A percentile compares a stretch with the other conserved stretches of the same genome.
Conservation (phyloP, 345 rosid genomes). For the Corchorus olitorius region DNA sequence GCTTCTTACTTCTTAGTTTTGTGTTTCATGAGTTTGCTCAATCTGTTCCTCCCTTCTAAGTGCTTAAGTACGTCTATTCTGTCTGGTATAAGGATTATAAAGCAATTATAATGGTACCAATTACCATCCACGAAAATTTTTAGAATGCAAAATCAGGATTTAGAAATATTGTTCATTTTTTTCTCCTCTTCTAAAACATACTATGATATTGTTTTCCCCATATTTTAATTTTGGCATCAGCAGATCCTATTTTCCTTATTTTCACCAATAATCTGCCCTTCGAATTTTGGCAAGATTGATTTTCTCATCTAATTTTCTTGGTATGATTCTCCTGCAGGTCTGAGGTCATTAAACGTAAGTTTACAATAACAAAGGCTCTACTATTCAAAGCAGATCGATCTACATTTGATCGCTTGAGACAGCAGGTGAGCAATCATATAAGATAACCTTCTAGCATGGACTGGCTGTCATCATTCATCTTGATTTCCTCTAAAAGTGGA, state of each 20-base stretch:
- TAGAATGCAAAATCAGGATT: neutral
- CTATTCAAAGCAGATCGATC: conserved; percentile 86
- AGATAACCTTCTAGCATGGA: conserved; percentile 21
- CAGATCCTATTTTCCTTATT: conserved; percentile 1
- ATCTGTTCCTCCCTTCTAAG: neutral
- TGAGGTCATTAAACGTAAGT: conserved; percentile 77
- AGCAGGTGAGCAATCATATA: conserved; percentile 58
- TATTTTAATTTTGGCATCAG: neutral
- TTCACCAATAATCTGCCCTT: conserved; percentile 1
- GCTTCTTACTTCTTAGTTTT: neutral
- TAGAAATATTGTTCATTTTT: neutral
- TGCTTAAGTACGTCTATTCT: neutral
- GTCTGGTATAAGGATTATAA: neutral
- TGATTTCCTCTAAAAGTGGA: conserved; percentile 16
- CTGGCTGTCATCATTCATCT: conserved; percentile 12
- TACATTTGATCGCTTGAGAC: conserved; percentile 74
- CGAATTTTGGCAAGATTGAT: neutral
- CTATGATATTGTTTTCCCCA: neutral
- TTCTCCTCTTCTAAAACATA: neutral
- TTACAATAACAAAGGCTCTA: conserved; percentile 76
- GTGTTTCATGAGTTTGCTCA: neutral
- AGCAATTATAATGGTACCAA: neutral
- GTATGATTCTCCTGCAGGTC: conserved; percentile 40
- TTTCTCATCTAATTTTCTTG: conserved; percentile 15
- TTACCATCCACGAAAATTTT: neutral